Evolutionary conservation across 2,329 filamentous ascomycete genomes (phyloP).

Genomic region (Clarireedia hainanense): DNA sequence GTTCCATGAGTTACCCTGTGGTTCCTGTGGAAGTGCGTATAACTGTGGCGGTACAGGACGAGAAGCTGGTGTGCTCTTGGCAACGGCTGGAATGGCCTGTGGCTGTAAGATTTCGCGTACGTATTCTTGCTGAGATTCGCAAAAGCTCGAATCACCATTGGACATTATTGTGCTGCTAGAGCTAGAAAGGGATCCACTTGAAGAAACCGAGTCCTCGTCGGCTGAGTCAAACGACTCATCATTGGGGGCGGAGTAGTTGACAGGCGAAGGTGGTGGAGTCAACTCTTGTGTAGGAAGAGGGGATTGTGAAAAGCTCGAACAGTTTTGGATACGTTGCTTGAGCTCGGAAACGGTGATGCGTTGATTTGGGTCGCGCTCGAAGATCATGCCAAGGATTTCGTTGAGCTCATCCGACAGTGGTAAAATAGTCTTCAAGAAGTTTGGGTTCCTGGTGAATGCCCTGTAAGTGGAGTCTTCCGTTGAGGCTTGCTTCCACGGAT

Average conservation of each 20-base stretch:
- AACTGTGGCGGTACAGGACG: background rate
- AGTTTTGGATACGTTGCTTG: conserved; percentile 66
- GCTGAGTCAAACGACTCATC: background rate
- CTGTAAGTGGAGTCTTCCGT: conserved; percentile 90
- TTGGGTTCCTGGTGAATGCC: conserved; percentile 75
- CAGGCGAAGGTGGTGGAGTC: background rate
- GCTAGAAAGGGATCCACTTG: conserved; percentile 3
- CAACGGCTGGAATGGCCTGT: background rate
- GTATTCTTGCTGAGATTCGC: background rate
- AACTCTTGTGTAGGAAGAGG: background rate
- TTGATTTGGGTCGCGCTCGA: conserved; percentile 75
- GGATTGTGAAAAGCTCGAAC: conserved; percentile 32
- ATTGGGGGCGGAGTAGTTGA: background rate
- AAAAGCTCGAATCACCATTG: background rate
- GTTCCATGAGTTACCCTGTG: background rate
- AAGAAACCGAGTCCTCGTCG: conserved; percentile 16
- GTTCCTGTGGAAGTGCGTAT: background rate
- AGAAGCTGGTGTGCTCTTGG: background rate
- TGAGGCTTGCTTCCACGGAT: conserved; percentile 97
- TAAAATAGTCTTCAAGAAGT: conserved; percentile 87
- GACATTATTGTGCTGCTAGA: background rate
- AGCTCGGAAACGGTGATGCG: conserved; percentile 78
- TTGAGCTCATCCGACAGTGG: conserved; percentile 87
- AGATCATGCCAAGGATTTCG: conserved; percentile 77
- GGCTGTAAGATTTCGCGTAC: background rate